Conservation (phyloP, 2,329 filamentous ascomycete species). For the Neoascochyta sp. region DNA sequence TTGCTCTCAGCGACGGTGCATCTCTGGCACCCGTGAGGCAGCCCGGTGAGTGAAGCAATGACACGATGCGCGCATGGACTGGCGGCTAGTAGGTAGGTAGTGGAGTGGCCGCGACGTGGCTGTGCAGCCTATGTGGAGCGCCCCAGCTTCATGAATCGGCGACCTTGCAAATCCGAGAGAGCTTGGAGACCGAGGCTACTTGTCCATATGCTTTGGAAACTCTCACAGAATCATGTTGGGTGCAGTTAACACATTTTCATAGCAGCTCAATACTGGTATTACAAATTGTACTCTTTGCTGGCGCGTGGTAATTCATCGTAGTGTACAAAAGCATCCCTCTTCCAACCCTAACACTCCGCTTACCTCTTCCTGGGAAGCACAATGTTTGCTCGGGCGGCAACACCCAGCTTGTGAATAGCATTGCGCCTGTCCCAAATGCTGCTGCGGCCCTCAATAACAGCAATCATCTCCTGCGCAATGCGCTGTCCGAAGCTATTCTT, state of each 20-base stretch:
- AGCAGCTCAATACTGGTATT: background rate
- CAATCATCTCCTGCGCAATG: constrained; percentile 80
- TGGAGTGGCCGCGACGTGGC: constrained; percentile 19
- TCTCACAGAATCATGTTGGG: no score
- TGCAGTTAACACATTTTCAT: background rate
- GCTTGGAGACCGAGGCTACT: no score
- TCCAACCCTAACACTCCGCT: no score
- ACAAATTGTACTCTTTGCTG: constrained; percentile 2
- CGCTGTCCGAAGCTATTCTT: constrained; percentile 69
- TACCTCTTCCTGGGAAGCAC: constrained; percentile 34
- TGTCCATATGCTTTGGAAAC: no score
- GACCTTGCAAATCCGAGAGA: no score
- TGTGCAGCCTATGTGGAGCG: constrained; percentile 15
- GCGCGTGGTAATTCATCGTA: no score
- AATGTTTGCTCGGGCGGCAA: constrained; percentile 72
- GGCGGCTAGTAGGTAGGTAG: constrained; percentile 5
- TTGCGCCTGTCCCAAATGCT: constrained; percentile 78
- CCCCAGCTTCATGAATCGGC: constrained; percentile 3
- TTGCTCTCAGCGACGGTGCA: no score
- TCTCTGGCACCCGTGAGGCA: background rate
- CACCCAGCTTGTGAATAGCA: constrained; percentile 74
- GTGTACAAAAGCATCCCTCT: no score
- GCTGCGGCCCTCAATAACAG: constrained; percentile 82
- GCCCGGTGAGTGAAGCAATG: constrained; percentile 2
- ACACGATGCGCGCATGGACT: constrained; percentile 2